Conservation (phyloP, 176 grass and related monocot genomes). For the Cenchrus fungigraminus region DNA sequence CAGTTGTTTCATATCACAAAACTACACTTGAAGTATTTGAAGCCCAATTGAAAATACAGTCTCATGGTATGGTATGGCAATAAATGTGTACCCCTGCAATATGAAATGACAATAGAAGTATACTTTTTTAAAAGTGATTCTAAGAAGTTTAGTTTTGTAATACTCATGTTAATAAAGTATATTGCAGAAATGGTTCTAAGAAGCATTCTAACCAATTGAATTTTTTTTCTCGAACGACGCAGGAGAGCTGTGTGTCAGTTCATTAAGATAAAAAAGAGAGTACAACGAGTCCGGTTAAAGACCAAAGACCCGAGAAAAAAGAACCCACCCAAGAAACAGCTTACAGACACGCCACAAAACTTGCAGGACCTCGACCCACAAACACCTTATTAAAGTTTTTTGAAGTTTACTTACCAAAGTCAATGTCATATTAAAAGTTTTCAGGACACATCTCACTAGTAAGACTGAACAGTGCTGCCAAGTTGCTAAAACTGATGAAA, state of each 20-base stretch:
- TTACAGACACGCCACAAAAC: too few species aligned
- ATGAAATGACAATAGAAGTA: neutral
- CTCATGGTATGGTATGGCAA: neutral
- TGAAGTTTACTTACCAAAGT: neutral
- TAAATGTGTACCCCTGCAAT: neutral
- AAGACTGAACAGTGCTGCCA: too few species aligned
- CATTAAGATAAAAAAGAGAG: too few species aligned
- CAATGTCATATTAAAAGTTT: neutral
- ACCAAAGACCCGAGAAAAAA: too few species aligned
- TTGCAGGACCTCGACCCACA: too few species aligned
- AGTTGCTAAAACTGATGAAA: neutral
- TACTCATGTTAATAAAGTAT: neutral
- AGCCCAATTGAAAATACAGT: neutral
- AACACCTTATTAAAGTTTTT: too few species aligned
- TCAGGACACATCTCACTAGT: neutral
- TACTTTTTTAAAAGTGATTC: neutral
- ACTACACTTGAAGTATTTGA: neutral
- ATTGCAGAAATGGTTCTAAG: neutral
- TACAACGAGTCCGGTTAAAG: too few species aligned
- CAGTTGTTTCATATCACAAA: neutral
- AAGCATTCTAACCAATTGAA: neutral
- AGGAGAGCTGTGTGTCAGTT: too few species aligned
- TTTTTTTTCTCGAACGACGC: too few species aligned
- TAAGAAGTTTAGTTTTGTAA: constrained; percentile 4
- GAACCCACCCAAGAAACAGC: too few species aligned